A percentile compares a stretch with the other conserved stretches of the same genome.
Conservation (phyloP, 805 yeast species). For the Aciculoconidium aculeatum region DNA sequence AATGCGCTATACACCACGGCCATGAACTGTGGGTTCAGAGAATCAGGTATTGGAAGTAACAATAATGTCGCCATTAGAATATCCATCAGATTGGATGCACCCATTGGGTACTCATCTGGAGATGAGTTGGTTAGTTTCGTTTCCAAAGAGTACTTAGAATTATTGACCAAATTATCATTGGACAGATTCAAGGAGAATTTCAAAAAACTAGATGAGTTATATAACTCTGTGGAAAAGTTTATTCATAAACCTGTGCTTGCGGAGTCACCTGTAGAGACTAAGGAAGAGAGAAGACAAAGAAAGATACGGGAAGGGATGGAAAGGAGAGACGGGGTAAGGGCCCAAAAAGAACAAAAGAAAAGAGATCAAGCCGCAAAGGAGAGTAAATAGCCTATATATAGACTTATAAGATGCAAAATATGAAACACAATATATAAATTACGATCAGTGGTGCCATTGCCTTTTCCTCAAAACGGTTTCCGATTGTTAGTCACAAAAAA, state of each 20-base stretch:
- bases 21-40: slow-evolving; percentile 82
- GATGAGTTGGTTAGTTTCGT: slow-evolving; percentile 42
- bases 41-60: slow-evolving; percentile 79
- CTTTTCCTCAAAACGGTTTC: no score
- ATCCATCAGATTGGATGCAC: slow-evolving; percentile 68
- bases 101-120: slow-evolving; percentile 51
- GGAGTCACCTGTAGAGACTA: slow-evolving; percentile 35
- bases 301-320: slow-evolving; percentile 49
- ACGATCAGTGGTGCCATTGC: no score
- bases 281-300: slow-evolving; percentile 51
- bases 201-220: slow-evolving; percentile 47
- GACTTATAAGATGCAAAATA: no score
- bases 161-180: slow-evolving; percentile 48
- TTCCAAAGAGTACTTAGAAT: slow-evolving; percentile 41
- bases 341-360: slow-evolving; percentile 11
- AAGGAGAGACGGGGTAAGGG: slow-evolving; percentile 21
- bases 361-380: no score
- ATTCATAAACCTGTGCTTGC: slow-evolving; percentile 2
- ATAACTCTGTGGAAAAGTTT: slow-evolving; percentile 35
- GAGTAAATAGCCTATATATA: no score
- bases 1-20: slow-evolving; percentile 60
- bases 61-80: slow-evolving; percentile 73
- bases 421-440: no score
- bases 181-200: slow-evolving; percentile 66
- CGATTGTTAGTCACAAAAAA: slow-evolving; percentile 2